Conservation (phyloP, 345 rosid genomes). For the Viola odorata region DNA sequence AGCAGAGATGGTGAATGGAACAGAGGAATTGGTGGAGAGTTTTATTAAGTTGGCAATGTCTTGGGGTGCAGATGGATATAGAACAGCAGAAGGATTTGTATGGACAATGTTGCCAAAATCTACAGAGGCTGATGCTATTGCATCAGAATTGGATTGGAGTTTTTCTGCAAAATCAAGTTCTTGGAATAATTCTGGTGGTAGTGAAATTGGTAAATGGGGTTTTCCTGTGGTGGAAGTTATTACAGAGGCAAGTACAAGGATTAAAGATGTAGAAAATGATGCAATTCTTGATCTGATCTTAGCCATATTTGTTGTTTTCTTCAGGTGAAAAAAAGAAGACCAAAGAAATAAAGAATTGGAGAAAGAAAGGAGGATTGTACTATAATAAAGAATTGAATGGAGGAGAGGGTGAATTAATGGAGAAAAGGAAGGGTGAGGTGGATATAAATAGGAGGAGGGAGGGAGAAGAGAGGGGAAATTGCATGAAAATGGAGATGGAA, state of each 20-base stretch:
- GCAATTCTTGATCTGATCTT: no score
- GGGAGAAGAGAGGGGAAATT: neutral
- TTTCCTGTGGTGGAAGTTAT: constrained; percentile 18
- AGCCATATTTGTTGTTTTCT: no score
- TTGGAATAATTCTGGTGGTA: constrained; percentile 16
- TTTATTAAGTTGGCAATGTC: constrained; percentile 49
- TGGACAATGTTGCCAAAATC: constrained; percentile 66
- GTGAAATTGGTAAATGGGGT: constrained; percentile 18
- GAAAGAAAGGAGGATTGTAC: neutral
- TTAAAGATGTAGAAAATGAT: no score
- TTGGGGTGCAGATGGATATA: constrained; percentile 45
- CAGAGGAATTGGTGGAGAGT: constrained; percentile 28
- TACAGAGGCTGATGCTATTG: constrained; percentile 41
- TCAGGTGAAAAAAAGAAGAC: neutral
- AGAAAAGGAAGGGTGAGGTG: neutral
- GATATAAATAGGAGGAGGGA: constrained; percentile 9
- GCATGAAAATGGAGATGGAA: constrained; percentile 18
- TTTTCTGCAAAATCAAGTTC: constrained; percentile 12
- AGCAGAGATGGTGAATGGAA: constrained; percentile 55
- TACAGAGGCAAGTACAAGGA: no score
- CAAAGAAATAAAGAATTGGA: neutral
- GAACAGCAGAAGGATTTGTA: constrained; percentile 52
- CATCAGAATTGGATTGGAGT: constrained; percentile 37
- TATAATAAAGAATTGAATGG: neutral
- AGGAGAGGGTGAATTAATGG: neutral